A percentile compares a stretch with the other conserved stretches of the same genome.
Conservation (phyloP, 2,329 filamentous ascomycete genomes). For the Sclerotinia sclerotiorum region DNA sequence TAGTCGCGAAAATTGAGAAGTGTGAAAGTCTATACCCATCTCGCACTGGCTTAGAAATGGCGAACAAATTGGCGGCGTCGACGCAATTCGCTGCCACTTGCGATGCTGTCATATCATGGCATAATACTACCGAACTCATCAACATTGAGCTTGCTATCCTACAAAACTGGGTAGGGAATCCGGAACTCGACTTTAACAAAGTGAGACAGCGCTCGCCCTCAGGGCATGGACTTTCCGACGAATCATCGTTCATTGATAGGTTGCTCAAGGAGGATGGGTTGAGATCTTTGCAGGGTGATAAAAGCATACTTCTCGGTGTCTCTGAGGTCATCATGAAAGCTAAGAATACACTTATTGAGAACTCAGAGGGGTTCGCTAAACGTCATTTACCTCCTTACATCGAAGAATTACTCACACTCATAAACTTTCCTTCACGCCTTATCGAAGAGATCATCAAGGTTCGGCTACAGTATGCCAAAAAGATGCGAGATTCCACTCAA, state of each 20-base stretch:
- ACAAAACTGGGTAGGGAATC: slow-evolving; percentile 95
- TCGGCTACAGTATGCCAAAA: slow-evolving; percentile 85
- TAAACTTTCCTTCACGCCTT: slow-evolving; percentile 94
- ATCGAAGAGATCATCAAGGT: slow-evolving; percentile 96
- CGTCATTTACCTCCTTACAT: slow-evolving; percentile 94
- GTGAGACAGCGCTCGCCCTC: slow-evolving; percentile 67
- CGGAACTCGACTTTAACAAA: slow-evolving; percentile 86
- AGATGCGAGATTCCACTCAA: slow-evolving; percentile 92
- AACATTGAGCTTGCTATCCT: slow-evolving; percentile 90
- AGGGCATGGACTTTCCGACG: slow-evolving; percentile 76
- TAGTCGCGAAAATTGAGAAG: slow-evolving; percentile 87
- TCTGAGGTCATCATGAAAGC: slow-evolving; percentile 88
- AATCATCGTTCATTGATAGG: slow-evolving; percentile 90
- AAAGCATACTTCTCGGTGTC: slow-evolving; percentile 82
- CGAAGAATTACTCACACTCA: slow-evolving; percentile 90
- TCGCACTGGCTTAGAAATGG: slow-evolving; percentile 67
- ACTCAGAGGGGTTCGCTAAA: slow-evolving; percentile 79
- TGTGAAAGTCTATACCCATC: slow-evolving; percentile 85
- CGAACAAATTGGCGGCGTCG: slow-evolving; percentile 75
- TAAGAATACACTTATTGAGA: slow-evolving; percentile 85
- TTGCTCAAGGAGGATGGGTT: slow-evolving; percentile 94
- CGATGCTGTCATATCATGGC: slow-evolving; percentile 89
- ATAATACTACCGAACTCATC: slow-evolving; percentile 95
- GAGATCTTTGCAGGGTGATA: slow-evolving; percentile 83
- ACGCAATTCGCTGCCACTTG: slow-evolving; percentile 77